phyloP scores from a whole-genome alignment of 164 flowering plant genomes.

The Brasenia schreberi region DNA sequence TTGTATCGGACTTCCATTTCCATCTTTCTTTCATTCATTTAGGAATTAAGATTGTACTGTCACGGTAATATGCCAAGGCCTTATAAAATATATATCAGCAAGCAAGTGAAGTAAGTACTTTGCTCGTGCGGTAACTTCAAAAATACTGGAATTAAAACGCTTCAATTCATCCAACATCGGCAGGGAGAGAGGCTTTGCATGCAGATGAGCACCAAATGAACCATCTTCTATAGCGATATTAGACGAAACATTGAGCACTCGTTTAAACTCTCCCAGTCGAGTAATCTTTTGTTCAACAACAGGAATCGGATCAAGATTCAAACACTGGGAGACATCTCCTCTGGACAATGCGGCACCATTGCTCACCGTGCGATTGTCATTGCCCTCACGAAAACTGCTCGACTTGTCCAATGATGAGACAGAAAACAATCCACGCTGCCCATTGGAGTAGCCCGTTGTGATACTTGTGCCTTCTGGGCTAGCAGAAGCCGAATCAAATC shows the following conservation, averaged over 20 bases:
- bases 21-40: not conserved
- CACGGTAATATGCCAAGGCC: not conserved
- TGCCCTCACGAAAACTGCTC: conserved; percentile 51
- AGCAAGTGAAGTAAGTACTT: conserved; percentile 15
- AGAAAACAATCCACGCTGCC: conserved; percentile 33
- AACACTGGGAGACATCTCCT: conserved; percentile 43
- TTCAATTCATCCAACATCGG: conserved; percentile 39
- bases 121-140: conserved; percentile 29
- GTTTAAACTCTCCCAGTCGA: conserved; percentile 39
- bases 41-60: not conserved
- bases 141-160: conserved; percentile 32
- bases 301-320: conserved; percentile 44
- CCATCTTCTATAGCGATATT: conserved; percentile 32
- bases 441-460: conserved; percentile 40
- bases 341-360: conserved; percentile 30
- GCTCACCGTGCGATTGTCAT: conserved; percentile 26
- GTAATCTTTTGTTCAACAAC: conserved; percentile 40
- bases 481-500: conserved; percentile 40
- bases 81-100: not conserved
- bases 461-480: conserved; percentile 42
- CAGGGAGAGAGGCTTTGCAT: conserved; percentile 25
- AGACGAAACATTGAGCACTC: conserved; percentile 31
- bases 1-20: not conserved
- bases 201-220: conserved; percentile 32
- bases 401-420: conserved; percentile 47